phyloP scores from a whole-genome alignment of 768 basidiomycete species.

The Boletus rubropictus region DNA sequence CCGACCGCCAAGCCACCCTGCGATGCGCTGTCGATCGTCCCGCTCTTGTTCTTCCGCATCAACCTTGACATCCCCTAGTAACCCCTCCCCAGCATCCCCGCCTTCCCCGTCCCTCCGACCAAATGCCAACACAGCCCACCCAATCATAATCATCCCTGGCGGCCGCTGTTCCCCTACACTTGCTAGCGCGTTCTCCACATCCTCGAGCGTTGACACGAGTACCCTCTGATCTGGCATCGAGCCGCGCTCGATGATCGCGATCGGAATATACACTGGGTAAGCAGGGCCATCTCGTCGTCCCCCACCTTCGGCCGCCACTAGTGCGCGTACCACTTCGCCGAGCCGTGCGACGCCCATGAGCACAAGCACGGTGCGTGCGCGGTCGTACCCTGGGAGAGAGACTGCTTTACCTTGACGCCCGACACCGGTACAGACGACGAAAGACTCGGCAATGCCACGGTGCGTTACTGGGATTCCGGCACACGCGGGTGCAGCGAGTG shows the following conservation, averaged over 20 bases:
- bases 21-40: conserved; percentile 40
- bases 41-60: conserved; percentile 11
- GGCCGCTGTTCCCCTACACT: conserved; percentile 81
- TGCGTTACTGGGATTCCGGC: conserved; percentile 93
- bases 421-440: conserved; percentile 91
- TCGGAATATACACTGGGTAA: conserved; percentile 75
- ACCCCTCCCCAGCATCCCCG: conserved; percentile 52
- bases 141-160: conserved; percentile 94
- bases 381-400: conserved; percentile 80
- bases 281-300: conserved; percentile 46
- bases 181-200: conserved; percentile 67
- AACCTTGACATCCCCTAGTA: conserved; percentile 56
- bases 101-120: conserved; percentile 33
- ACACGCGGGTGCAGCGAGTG: conserved; percentile 83
- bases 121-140: conserved; percentile 82
- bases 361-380: conserved; percentile 73
- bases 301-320: conserved; percentile 33
- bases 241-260: conserved; percentile 93
- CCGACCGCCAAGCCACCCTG: conserved; percentile 51
- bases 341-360: conserved; percentile 96
- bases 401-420: conserved; percentile 81
- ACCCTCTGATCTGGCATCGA: conserved; percentile 90
- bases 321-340: conserved; percentile 57
- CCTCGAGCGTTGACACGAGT: conserved; percentile 67
- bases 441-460: conserved; percentile 85